Percentiles rank a stretch among this genome's conserved stretches.
Conservation (phyloP, 2,329 filamentous ascomycete species). For the Lachnellula subtilissima region DNA sequence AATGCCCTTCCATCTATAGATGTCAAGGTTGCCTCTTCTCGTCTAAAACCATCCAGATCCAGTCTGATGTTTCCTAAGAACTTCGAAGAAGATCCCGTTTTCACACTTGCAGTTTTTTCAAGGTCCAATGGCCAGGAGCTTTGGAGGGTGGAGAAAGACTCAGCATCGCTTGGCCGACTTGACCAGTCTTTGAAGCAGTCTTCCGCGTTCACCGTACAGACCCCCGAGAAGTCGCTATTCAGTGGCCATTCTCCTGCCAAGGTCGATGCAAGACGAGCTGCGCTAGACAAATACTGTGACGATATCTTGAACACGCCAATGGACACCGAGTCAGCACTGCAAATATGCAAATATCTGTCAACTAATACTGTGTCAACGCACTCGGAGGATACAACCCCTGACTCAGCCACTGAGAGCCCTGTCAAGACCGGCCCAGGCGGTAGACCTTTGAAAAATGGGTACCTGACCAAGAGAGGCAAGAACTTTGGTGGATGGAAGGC, state of each 20-base stretch:
- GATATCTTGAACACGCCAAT: conserved; percentile 77
- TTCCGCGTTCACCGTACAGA: conserved; percentile 64
- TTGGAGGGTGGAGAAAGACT: conserved; percentile 94
- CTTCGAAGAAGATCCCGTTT: conserved; percentile 87
- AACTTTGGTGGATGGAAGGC: conserved; percentile 99
- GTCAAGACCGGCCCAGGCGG: conserved; percentile 54
- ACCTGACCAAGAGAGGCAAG: conserved; percentile 93
- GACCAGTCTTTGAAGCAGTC: conserved; percentile 76
- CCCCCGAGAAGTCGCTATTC: conserved; percentile 83
- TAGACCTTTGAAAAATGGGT: conserved; percentile 74
- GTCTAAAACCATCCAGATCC: conserved; percentile 86
- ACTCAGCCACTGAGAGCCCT: conserved; percentile 36
- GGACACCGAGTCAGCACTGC: conserved; percentile 68
- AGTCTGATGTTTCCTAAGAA: conserved; percentile 77
- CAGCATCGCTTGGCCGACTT: conserved; percentile 71
- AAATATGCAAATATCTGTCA: conserved; percentile 86
- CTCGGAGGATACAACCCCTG: conserved; percentile 48
- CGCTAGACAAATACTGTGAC: conserved; percentile 81
- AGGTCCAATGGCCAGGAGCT: conserved; percentile 72
- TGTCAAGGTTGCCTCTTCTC: conserved; percentile 84
- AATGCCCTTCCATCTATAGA: conserved; percentile 83
- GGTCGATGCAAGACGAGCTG: conserved; percentile 77
- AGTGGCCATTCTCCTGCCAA: conserved; percentile 90
- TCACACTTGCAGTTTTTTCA: conserved; percentile 81
- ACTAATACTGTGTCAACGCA: conserved; percentile 58